phyloP scores from a whole-genome alignment of 257 asterid genomes.

The Solanum lycopersicoides region DNA sequence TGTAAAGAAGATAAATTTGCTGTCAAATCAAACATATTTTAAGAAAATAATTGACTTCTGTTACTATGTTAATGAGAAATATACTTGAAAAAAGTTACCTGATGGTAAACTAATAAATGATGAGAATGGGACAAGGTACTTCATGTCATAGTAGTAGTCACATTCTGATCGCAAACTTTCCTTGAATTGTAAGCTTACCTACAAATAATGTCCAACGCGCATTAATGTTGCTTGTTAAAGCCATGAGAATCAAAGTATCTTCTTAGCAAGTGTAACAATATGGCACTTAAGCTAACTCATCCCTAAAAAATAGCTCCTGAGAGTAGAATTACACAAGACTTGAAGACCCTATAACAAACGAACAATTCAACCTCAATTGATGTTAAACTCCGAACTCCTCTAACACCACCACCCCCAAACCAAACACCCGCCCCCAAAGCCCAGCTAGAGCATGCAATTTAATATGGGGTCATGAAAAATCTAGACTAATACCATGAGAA shows the following conservation, averaged over 20 bases:
- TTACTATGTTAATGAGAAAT: not conserved
- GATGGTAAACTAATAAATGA: conserved; percentile 41
- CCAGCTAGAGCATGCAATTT: not conserved
- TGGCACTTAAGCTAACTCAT: not conserved
- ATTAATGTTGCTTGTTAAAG: not conserved
- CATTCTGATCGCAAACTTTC: conserved; percentile 6
- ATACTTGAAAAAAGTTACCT: conserved; percentile 17
- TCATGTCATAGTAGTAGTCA: conserved; percentile 55
- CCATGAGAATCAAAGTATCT: not conserved
- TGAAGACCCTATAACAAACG: not conserved
- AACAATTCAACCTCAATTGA: not conserved
- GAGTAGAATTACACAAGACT: not conserved
- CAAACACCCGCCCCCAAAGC: not conserved
- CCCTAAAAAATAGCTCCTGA: not conserved
- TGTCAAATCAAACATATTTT: not conserved
- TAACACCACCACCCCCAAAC: not conserved
- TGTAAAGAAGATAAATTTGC: not conserved
- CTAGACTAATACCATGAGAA: not conserved
- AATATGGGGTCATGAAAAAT: not conserved
- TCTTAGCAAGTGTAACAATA: not conserved
- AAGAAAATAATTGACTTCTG: not conserved
- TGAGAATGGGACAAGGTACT: conserved; percentile 50
- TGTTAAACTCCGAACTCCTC: not conserved
- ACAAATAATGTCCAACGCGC: not conserved
- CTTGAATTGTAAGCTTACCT: conserved; percentile 20